phyloP scores from a whole-genome alignment of 495 filamentous ascomycete species.

The Rostrohypoxylon terebratum region DNA sequence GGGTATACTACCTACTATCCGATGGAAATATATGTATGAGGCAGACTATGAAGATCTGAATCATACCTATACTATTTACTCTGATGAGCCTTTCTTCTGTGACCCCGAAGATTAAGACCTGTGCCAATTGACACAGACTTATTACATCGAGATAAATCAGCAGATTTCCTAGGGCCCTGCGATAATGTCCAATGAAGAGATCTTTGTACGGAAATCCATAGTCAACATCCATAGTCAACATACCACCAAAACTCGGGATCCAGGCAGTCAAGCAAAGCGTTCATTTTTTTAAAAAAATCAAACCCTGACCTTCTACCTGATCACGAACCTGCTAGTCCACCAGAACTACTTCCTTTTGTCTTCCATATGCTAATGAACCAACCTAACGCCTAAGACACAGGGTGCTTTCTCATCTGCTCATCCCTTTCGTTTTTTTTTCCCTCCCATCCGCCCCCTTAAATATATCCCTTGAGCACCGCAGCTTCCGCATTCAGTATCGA shows the following conservation, averaged over 20 bases:
- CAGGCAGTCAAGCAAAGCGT: neutral
- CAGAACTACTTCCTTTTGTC: constrained; percentile 10
- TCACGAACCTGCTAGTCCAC: neutral
- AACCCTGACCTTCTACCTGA: neutral
- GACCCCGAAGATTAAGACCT: too few species aligned
- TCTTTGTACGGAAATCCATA: too few species aligned
- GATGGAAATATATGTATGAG: too few species aligned
- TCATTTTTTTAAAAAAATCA: constrained; percentile 3
- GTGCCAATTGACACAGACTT: too few species aligned
- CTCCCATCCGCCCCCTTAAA: constrained; percentile 54
- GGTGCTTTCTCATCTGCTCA: constrained; percentile 29
- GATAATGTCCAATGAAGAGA: too few species aligned
- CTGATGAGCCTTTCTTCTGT: too few species aligned
- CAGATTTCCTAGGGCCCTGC: too few species aligned
- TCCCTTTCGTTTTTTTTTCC: neutral
- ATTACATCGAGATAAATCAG: too few species aligned
- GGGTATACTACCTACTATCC: neutral
- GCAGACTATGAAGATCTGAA: neutral
- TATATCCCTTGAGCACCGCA: constrained; percentile 87
- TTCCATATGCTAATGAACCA: constrained; percentile 17
- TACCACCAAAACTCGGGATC: too few species aligned
- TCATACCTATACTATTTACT: too few species aligned
- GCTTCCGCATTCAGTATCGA: constrained; percentile 96
- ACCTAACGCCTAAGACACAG: constrained; percentile 25
- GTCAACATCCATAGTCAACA: too few species aligned